phyloP scores from a whole-genome alignment of 345 rosid genomes.

The Gossypium herbaceum region DNA sequence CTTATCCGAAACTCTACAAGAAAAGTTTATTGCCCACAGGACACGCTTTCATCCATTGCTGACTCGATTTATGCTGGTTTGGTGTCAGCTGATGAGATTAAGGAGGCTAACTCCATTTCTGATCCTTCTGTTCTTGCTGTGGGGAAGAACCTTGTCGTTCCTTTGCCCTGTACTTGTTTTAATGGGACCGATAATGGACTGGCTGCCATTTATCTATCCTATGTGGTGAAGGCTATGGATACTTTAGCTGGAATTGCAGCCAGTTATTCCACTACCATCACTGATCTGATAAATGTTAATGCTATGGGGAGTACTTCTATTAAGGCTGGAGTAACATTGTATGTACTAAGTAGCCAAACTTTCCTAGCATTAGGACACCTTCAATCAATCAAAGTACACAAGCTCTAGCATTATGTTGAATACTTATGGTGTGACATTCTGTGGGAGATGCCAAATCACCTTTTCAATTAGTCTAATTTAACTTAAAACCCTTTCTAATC shows the following conservation, averaged over 20 bases:
- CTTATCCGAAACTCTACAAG: not conserved
- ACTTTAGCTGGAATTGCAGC: constrained; percentile 66
- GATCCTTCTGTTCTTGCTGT: constrained; percentile 69
- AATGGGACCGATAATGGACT: constrained; percentile 74
- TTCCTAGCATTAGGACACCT: too few relatives aligned
- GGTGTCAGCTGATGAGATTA: constrained; percentile 81
- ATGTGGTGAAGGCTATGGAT: constrained; percentile 67
- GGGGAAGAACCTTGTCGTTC: constrained; percentile 64
- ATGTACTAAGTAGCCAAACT: too few relatives aligned
- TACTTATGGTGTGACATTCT: too few relatives aligned
- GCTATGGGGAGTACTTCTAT: constrained; percentile 79
- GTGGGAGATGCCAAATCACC: too few relatives aligned
- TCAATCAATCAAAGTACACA: too few relatives aligned
- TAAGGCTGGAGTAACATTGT: constrained; percentile 43
- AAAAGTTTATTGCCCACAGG: constrained; percentile 46
- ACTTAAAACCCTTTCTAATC: too few relatives aligned
- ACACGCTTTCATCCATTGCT: constrained; percentile 54
- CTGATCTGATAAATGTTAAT: constrained; percentile 89
- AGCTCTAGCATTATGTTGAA: too few relatives aligned
- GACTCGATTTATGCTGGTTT: constrained; percentile 70
- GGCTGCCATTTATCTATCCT: constrained; percentile 77
- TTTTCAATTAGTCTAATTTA: too few relatives aligned
- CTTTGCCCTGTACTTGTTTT: constrained; percentile 87
- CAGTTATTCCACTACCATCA: constrained; percentile 55
- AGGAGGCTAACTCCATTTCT: constrained; percentile 67